These are phyloP conservation scores for Boletus sp. DNA, from an alignment of 768 basidiomycete genomes.

Conservation along the genomic window DNA sequence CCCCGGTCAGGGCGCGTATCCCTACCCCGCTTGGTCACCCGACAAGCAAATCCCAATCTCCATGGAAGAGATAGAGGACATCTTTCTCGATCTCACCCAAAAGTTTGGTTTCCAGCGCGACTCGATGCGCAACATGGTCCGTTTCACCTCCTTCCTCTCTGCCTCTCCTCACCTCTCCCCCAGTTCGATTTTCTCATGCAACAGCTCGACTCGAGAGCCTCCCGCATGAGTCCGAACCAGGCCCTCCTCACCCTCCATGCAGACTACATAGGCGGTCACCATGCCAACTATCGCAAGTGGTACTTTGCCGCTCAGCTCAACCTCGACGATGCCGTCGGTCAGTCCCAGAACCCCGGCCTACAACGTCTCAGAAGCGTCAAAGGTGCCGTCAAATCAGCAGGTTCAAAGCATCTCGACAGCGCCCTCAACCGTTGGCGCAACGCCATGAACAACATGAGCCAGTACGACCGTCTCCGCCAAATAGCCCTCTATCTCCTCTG, in stretches of 20 bases:
- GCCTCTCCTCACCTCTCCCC: conserved; percentile 9
- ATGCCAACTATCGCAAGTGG: conserved; percentile 99
- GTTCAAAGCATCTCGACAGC: conserved; percentile 84
- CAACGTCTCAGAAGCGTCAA: conserved; percentile 86
- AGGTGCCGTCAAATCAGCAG: conserved; percentile 47
- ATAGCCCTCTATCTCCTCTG: conserved; percentile 94
- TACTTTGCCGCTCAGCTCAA: conserved; percentile 99
- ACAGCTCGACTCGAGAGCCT: conserved; percentile 95
- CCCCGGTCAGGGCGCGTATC: conserved; percentile 54
- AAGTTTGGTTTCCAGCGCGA: conserved; percentile 99
- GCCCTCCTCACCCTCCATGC: conserved; percentile 96
- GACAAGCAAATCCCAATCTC: conserved; percentile 95
- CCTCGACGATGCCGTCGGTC: conserved; percentile 97
- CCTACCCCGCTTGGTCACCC: conserved; percentile 94
- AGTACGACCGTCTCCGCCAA: conserved; percentile 96
- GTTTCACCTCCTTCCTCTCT: conserved; percentile 18
- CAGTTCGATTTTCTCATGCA: conserved; percentile 99
- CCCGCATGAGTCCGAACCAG: conserved; percentile 95
- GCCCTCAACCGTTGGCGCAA: conserved; percentile 95
- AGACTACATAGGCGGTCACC: conserved; percentile 97
- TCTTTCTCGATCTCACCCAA: conserved; percentile 95
- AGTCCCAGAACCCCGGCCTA: conserved; percentile 89
- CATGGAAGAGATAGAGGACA: conserved; percentile 98
- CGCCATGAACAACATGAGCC: conserved; percentile 99
- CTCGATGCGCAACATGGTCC: conserved; percentile 92